Evolutionary conservation across 192 early-diverging fungal species (phyloP).

Genomic region (Radiomyces spectabilis): DNA sequence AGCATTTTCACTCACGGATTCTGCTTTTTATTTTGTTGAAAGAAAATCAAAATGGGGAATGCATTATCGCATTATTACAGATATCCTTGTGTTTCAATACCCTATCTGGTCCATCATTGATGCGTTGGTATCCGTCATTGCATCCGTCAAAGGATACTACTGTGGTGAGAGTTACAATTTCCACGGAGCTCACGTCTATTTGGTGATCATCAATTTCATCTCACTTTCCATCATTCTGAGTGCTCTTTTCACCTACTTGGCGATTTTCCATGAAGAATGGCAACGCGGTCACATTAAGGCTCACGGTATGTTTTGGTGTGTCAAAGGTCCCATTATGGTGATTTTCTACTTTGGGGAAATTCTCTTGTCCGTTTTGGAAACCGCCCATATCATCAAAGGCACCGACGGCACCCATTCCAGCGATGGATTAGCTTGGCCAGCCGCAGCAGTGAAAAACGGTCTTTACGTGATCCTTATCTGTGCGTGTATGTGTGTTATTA

Average conservation of each 20-base stretch:
- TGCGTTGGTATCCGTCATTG: slow-evolving; percentile 25
- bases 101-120: slow-evolving; percentile 29
- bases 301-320: slow-evolving; percentile 22
- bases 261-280: slow-evolving; percentile 26
- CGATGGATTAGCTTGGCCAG: slow-evolving; percentile 8
- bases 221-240: slow-evolving; percentile 26
- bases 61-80: slow-evolving; percentile 27
- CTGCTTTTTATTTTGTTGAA: background rate
- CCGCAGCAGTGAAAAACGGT: slow-evolving; percentile 11
- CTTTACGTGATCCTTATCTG: slow-evolving; percentile 2
- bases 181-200: slow-evolving; percentile 24
- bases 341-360: slow-evolving; percentile 14
- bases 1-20: background rate
- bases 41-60: slow-evolving; percentile 34
- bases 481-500: slow-evolving; percentile 9
- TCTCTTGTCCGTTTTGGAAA: background rate
- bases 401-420: slow-evolving; percentile 1
- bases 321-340: slow-evolving; percentile 17
- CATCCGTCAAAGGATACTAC: slow-evolving; percentile 20
- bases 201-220: slow-evolving; percentile 17
- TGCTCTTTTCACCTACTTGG: slow-evolving; percentile 25
- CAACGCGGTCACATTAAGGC: slow-evolving; percentile 12
- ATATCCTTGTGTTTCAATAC: slow-evolving; percentile 27
- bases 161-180: slow-evolving; percentile 11
- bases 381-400: slow-evolving; percentile 5